Evolutionary conservation across 2,329 filamentous ascomycete genomes (phyloP).

Genomic region (Colletotrichum acutatum): DNA sequence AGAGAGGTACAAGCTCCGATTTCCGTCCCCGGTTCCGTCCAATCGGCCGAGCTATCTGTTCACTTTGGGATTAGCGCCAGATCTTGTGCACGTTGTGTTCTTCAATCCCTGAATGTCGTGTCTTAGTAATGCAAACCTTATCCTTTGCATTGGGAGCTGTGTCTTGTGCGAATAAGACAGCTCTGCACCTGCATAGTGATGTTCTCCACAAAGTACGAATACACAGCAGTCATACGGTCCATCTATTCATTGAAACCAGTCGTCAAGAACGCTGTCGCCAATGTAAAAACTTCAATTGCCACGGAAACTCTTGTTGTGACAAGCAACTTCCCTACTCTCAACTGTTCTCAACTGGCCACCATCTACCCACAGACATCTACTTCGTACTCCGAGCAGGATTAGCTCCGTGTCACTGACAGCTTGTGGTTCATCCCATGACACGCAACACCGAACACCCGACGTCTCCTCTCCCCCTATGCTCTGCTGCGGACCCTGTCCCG

Average conservation of each 20-base stretch:
- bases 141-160: constrained; percentile 33
- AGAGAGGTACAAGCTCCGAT: constrained; percentile 29
- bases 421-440: constrained; percentile 29
- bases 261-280: background rate
- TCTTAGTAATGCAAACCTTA: constrained; percentile 37
- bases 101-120: constrained; percentile 19
- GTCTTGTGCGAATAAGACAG: constrained; percentile 7
- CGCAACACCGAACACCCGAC: background rate
- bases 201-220: background rate
- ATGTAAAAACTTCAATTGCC: background rate
- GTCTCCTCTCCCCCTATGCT: constrained; percentile 14
- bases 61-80: constrained; percentile 21
- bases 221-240: background rate
- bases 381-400: background rate
- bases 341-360: background rate
- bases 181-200: background rate
- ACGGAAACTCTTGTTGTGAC: background rate
- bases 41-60: constrained; percentile 15
- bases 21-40: constrained; percentile 23
- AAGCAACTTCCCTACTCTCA: constrained; percentile 23
- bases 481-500: constrained; percentile 32
- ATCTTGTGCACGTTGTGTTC: constrained; percentile 33
- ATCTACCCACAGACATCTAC: background rate
- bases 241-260: background rate
- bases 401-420: background rate